Base-by-base conservation (phyloP, 176 grass and related monocot genomes). In the Phoenix dactylifera region DNA sequence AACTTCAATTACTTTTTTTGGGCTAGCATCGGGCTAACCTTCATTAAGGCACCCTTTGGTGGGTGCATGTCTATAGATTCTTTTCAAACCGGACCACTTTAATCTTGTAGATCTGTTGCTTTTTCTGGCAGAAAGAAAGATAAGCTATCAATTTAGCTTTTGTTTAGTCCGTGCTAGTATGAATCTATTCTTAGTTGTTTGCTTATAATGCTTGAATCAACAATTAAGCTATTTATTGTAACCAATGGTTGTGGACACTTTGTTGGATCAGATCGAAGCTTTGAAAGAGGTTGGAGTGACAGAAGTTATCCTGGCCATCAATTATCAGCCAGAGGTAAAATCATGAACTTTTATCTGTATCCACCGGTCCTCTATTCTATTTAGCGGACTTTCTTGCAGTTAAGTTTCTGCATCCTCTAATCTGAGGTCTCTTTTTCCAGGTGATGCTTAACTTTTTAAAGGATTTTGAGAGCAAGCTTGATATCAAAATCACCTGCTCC, bases 311-410 rank as follows among this genome's bases (percentile, higher is more conserved):
- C 64, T 94, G 29, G 89, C 89, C 28, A 94, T 94, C 54, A 94
- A 94, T 71, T 94, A 94, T 76, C 89, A 94, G 55, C 89, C 89
- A 30, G 88, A 92, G 88, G 88, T 92, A 83, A 57, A 51, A 18
- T 26, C 64, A 22, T 51, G 29, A 22, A 74, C 25, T n/a, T 3
- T 68, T 61, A 26, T 73, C 35, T 14, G 14, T 3, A 12, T 44
- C 50, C 54, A 53, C 72, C 51, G 18, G 12, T 28, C 18, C 50
- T 59, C 30, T 74, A 17, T 16, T 23, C 57, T 58, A 56, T 20
- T 16, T 25, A 4, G 30, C 39, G 3, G 15, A 22, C 51, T 16
- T 7, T 15, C 51, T 23, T 55, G n/a, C 4, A 2, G 22, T 63
- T 63, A 25, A 14, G 7, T 20, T 17, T 49, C 54, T 66, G 58